Conservation (phyloP, 2,329 filamentous ascomycete species). For the Penicillium sp. region DNA sequence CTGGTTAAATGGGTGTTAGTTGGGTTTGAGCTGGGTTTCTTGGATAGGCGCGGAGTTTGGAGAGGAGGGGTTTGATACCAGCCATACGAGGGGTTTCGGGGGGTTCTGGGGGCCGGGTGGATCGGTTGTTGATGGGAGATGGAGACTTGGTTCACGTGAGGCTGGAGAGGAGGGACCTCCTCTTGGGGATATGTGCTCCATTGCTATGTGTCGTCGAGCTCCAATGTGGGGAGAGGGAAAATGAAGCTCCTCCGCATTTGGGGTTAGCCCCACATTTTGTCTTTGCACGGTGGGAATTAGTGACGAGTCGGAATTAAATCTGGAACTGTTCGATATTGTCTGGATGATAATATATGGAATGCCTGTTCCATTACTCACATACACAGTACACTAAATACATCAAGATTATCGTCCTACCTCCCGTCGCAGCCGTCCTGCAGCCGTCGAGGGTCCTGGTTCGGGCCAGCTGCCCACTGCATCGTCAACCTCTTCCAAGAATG, state of each 20-base stretch:
- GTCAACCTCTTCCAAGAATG: slow-evolving; percentile 87
- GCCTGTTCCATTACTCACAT: slow-evolving; percentile 2
- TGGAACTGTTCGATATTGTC: neutral
- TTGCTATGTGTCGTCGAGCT: neutral
- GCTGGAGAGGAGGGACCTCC: slow-evolving; percentile 26
- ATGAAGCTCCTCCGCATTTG: slow-evolving; percentile 28
- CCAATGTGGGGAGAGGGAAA: slow-evolving; percentile 6
- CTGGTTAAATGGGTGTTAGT: slow-evolving; percentile 41
- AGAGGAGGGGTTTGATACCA: slow-evolving; percentile 58
- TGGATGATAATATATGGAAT: neutral
- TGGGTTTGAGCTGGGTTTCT: neutral
- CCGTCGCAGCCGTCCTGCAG: slow-evolving; percentile 59
- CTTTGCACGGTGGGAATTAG: neutral
- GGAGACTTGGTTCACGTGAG: slow-evolving; percentile 45
- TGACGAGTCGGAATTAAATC: neutral
- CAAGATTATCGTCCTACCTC: slow-evolving; percentile 53
- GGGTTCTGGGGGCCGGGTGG: slow-evolving; percentile 70
- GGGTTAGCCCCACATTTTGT: slow-evolving; percentile 15
- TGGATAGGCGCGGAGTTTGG: neutral
- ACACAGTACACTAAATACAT: neutral
- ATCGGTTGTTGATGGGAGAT: slow-evolving; percentile 79
- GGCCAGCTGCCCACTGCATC: slow-evolving; percentile 86
- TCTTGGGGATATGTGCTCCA: slow-evolving; percentile 23
- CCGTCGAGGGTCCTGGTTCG: slow-evolving; percentile 59
- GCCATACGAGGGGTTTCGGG: slow-evolving; percentile 76